phyloP scores from a whole-genome alignment of 1,284 basidiomycete species.

The Amylostereum areolatum region DNA sequence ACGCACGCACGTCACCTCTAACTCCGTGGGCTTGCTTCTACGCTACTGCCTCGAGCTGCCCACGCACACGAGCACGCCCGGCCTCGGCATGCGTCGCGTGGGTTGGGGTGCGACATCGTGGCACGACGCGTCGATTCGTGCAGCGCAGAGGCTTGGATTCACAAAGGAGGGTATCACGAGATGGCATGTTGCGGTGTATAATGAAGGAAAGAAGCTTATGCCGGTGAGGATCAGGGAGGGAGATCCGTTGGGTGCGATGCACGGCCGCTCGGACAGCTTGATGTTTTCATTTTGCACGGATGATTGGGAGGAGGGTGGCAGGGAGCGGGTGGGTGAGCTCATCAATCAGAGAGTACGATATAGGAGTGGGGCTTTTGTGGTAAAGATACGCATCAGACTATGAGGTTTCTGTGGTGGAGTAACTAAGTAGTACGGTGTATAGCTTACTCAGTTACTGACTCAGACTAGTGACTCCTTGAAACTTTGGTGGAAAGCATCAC shows the following conservation, averaged over 20 bases:
- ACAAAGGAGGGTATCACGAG: constrained; percentile 22
- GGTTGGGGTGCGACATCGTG: constrained; percentile 29
- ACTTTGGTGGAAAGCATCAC: no score
- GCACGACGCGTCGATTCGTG: constrained; percentile 23
- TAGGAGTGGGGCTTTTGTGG: no score
- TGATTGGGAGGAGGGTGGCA: constrained; percentile 3
- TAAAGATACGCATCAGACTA: no score
- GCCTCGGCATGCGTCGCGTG: constrained; percentile 28
- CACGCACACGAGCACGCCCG: constrained; percentile 15
- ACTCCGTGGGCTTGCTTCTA: constrained; percentile 56
- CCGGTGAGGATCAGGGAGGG: constrained; percentile 28
- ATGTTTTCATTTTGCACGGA: constrained; percentile 5
- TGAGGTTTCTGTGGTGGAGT: no score
- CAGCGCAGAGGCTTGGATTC: constrained; percentile 30
- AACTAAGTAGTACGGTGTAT: no score
- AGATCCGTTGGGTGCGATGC: constrained; percentile 25
- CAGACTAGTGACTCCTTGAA: no score
- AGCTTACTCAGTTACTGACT: no score
- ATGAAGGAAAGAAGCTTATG: constrained; percentile 28
- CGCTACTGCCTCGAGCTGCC: constrained; percentile 50
- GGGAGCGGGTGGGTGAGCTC: background rate
- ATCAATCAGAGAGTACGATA: no score
- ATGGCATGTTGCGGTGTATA: constrained; percentile 46
- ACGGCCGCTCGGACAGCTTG: background rate
- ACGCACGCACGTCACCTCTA: constrained; percentile 33